Evolutionary conservation across 2,329 filamentous ascomycete genomes (phyloP).

Genomic region (Colletotrichum sp.): DNA sequence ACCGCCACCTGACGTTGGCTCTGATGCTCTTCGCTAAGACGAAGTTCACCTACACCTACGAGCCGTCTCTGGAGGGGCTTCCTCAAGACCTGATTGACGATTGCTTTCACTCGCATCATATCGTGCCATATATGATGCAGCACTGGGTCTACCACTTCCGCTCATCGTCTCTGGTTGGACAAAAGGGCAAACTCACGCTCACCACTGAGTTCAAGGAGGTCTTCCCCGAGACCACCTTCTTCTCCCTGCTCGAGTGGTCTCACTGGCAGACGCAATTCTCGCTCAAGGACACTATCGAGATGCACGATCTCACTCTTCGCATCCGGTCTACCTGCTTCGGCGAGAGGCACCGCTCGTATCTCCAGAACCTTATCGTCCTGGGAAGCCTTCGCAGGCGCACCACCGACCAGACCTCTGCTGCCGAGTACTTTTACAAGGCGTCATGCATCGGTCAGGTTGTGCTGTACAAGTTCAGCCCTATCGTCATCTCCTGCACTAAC

Average conservation of each 20-base stretch:
- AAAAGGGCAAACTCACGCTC: conserved; percentile 31
- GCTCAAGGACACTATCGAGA: conserved; percentile 27
- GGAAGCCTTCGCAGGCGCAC: conserved; percentile 34
- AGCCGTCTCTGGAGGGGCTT: conserved; percentile 31
- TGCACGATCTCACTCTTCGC: conserved; percentile 37
- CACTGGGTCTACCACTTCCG: conserved; percentile 43
- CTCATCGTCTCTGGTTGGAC: conserved; percentile 33
- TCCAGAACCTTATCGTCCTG: conserved; percentile 42
- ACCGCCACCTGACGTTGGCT: conserved; percentile 35
- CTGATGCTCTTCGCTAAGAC: conserved; percentile 40
- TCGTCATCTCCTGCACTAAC: conserved; percentile 40
- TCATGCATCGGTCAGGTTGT: conserved; percentile 33
- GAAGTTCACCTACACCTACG: conserved; percentile 25
- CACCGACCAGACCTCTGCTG: conserved; percentile 27
- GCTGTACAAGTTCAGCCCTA: conserved; percentile 33
- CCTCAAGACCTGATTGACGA: conserved; percentile 30
- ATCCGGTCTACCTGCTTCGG: conserved; percentile 40
- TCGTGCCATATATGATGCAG: conserved; percentile 38
- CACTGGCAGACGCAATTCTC: conserved; percentile 32
- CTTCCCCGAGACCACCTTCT: conserved; percentile 40
- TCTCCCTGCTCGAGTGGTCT: conserved; percentile 38
- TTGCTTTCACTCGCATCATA: conserved; percentile 29
- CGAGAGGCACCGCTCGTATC: conserved; percentile 36
- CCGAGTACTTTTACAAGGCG: conserved; percentile 41
- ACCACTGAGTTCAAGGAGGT: conserved; percentile 37